Evolutionary conservation across 805 yeast genomes (phyloP), one percentile per base, ranked within the genome.

Genomic region (Teunomyces gatunensis): DNA sequence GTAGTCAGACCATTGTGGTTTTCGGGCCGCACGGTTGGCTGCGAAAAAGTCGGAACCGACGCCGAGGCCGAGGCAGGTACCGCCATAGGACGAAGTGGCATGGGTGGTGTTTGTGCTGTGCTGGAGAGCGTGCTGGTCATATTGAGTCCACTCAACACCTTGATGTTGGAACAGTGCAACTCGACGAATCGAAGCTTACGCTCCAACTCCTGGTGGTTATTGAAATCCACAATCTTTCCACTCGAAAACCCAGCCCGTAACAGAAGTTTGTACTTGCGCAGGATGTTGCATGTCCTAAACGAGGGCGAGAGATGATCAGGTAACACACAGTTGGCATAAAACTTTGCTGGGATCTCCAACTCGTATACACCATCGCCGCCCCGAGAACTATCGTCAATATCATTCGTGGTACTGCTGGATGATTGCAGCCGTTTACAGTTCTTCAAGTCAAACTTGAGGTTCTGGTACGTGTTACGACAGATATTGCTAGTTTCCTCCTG

Each of bases 221-320:
- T 51, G 25, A 54, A 54, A 34, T 62, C 66, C 18, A 13, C 12
- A 13, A 67, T 51, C 42, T 54, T 56, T 35, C 61, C 67, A 44
- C 58, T 46, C 2, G 66, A 55, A 17, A 63, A 39, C 6, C 71
- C 73, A 4, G 62, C 68, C 1, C 54, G 52, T 10, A 77, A 55
- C 33, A 55, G 60, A 35, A 79, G 45, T 4, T 55, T 51, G 55
- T 81, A 80, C n/a, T 49, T 53, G 33, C 86, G 68, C 9, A 67
- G 57, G 18, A 84, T 71, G 55, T 81, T 83, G 55, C 87, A 82
- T 4, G 83, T 74, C 21, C 58, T 61, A 59, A 85, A 84, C 15
- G 78, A 62, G 2, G 88, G 87, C 2, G 82, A 65, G 3, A 78
- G 63, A 36, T 69, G 54, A 40, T 71, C 74, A 0, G 86, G 84